Evolutionary conservation across 78 protist genomes (phyloP).

Genomic region (Dictyostelium intermedium): DNA sequence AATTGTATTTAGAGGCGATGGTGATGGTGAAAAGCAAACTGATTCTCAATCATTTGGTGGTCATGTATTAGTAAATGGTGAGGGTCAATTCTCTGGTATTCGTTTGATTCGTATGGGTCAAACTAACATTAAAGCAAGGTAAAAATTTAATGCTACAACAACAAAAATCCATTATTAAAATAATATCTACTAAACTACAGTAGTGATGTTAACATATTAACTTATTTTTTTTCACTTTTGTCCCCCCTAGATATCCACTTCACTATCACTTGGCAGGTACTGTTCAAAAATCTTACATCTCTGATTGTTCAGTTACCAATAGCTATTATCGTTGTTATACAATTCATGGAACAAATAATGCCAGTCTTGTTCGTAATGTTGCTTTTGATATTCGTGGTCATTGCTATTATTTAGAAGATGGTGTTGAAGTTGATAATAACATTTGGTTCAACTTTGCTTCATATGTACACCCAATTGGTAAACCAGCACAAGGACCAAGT

Average conservation of each 20-base stretch:
- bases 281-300: neutral
- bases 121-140: constrained; percentile 68
- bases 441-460: constrained; percentile 79
- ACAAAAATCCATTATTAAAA: too few relatives aligned
- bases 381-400: constrained; percentile 84
- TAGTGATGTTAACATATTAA: too few relatives aligned
- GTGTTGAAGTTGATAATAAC: constrained; percentile 83
- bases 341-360: constrained; percentile 81
- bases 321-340: constrained; percentile 73
- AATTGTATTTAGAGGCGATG: constrained; percentile 58
- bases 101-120: constrained; percentile 83
- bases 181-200: too few relatives aligned
- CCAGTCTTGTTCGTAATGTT: constrained; percentile 34
- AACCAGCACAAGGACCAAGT: constrained; percentile 48
- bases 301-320: constrained; percentile 49
- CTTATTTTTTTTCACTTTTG: too few relatives aligned
- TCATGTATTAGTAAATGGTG: constrained; percentile 34
- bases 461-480: constrained; percentile 76
- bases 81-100: constrained; percentile 78
- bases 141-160: neutral
- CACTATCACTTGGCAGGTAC: constrained; percentile 77
- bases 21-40: neutral
- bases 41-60: constrained; percentile 56
- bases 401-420: constrained; percentile 86
- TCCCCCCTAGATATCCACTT: constrained; percentile 73